These are phyloP conservation scores for Cryptococcus wingfieldii DNA, from an alignment of 1,284 basidiomycete genomes.

Conservation along the genomic window DNA sequence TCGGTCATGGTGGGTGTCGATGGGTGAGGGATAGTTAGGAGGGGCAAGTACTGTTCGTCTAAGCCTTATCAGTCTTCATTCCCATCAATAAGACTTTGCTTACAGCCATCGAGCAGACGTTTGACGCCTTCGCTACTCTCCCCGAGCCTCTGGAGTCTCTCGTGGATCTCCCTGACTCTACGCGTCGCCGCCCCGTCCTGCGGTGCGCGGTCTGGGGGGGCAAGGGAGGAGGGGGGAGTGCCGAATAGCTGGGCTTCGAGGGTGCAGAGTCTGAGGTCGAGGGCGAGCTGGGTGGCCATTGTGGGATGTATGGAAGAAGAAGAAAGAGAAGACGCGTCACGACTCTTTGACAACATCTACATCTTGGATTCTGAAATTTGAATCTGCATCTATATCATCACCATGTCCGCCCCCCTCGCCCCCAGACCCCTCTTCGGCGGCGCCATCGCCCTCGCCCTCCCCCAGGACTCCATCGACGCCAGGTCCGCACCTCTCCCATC, in stretches of 20 bases:
- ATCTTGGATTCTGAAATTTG: too few species aligned
- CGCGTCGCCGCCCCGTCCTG: constrained; percentile 2
- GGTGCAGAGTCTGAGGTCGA: constrained; percentile 35
- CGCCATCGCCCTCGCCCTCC: constrained; percentile 67
- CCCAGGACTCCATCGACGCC: constrained; percentile 67
- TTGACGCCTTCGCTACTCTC: constrained; percentile 31
- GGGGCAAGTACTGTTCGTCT: constrained; percentile 37
- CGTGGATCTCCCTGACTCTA: constrained; percentile 19
- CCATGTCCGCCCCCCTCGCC: constrained; percentile 1
- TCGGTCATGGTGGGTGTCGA: background rate
- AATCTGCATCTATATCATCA: too few species aligned
- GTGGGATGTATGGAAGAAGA: background rate
- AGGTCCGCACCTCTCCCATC: constrained; percentile 59
- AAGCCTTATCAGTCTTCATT: background rate
- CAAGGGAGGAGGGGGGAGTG: constrained; percentile 11
- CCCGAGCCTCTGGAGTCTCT: constrained; percentile 22
- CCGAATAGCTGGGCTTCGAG: constrained; percentile 39
- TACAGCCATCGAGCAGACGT: constrained; percentile 35
- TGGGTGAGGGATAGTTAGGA: constrained; percentile 13
- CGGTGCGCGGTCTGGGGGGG: background rate
- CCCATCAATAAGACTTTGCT: constrained; percentile 4
- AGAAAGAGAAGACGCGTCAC: background rate
- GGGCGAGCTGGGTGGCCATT: constrained; percentile 17
- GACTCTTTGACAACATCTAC: too few species aligned
- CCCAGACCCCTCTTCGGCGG: constrained; percentile 55